These are phyloP conservation scores for Mortierella claussenii DNA, from an alignment of 192 early-diverging fungal species.

Conservation along the genomic window DNA sequence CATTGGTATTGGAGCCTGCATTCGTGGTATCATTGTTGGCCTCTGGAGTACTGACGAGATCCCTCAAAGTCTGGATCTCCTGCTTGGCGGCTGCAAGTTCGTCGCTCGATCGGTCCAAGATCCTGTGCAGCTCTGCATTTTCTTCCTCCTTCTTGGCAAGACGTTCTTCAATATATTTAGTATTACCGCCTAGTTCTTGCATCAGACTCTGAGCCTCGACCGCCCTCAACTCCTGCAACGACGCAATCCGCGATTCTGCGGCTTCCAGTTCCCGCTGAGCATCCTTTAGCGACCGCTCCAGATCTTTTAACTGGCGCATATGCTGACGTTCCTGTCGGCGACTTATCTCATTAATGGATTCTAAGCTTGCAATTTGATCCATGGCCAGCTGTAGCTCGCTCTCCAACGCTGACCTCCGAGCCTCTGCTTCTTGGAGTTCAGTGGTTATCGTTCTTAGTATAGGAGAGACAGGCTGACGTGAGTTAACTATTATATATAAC, in stretches of 20 bases:
- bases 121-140: constrained; percentile 54
- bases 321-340: constrained; percentile 43
- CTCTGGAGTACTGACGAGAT: constrained; percentile 35
- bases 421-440: constrained; percentile 40
- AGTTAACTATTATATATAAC: neutral
- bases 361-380: constrained; percentile 46
- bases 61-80: constrained; percentile 42
- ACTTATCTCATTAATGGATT: constrained; percentile 41
- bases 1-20: neutral
- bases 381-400: constrained; percentile 33
- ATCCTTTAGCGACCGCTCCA: constrained; percentile 44
- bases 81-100: constrained; percentile 38
- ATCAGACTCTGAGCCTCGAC: constrained; percentile 43
- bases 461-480: neutral
- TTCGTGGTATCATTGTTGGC: neutral
- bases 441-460: constrained; percentile 10
- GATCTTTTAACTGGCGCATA: constrained; percentile 35
- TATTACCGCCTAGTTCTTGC: constrained; percentile 47
- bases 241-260: constrained; percentile 36
- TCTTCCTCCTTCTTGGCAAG: constrained; percentile 60
- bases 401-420: constrained; percentile 12
- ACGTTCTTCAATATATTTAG: constrained; percentile 47
- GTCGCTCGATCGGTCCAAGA: constrained; percentile 50
- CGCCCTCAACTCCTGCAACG: constrained; percentile 41
- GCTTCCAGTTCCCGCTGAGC: constrained; percentile 39